Evolutionary conservation across 352 stramenopile genomes (phyloP).

Genomic region (Pythium phragmitis): DNA sequence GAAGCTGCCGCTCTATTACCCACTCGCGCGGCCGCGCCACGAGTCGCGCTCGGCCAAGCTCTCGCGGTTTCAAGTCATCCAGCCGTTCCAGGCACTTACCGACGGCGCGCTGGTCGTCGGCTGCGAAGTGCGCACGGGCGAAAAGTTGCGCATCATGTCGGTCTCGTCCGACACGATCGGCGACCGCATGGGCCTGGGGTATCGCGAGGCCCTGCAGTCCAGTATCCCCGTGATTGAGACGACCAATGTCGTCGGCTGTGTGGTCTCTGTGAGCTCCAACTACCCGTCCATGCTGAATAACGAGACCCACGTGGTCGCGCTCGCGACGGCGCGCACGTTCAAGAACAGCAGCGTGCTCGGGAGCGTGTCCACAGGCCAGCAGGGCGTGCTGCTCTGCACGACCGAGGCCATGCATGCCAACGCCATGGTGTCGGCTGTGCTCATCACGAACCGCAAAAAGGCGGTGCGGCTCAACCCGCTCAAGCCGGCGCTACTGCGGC

Average conservation of each 20-base stretch:
- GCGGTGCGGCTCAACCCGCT: constrained; percentile 49
- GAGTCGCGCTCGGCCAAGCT: constrained; percentile 40
- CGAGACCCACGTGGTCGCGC: constrained; percentile 52
- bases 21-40: constrained; percentile 52
- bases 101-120: constrained; percentile 60
- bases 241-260: constrained; percentile 65
- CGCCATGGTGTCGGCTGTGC: constrained; percentile 72
- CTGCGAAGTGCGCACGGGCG: constrained; percentile 49
- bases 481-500: constrained; percentile 47
- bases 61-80: constrained; percentile 67
- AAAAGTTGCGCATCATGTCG: constrained; percentile 78
- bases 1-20: constrained; percentile 72
- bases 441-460: constrained; percentile 86
- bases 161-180: constrained; percentile 53
- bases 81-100: constrained; percentile 52
- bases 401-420: constrained; percentile 69
- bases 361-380: constrained; percentile 66
- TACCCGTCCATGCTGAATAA: constrained; percentile 70
- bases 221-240: constrained; percentile 54
- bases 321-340: constrained; percentile 57
- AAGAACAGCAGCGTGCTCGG: constrained; percentile 53
- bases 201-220: constrained; percentile 52
- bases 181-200: constrained; percentile 47
- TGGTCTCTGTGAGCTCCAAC: constrained; percentile 63
- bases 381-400: constrained; percentile 60